Conservation (phyloP, 2,329 filamentous ascomycete species). For the Fusarium virguliforme region DNA sequence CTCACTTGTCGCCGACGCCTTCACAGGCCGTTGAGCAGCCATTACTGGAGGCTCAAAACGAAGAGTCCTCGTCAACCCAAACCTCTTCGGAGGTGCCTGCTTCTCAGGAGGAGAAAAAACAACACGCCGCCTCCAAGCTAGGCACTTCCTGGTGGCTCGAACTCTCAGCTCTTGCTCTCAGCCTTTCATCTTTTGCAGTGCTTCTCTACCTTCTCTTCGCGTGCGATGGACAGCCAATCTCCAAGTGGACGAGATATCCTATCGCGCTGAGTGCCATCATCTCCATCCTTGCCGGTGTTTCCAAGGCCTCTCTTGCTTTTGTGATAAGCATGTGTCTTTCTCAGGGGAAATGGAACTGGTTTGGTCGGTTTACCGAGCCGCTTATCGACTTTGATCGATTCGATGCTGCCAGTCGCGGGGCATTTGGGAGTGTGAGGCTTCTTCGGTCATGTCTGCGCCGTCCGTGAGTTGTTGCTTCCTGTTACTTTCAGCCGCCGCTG, state of each 20-base stretch:
- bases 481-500: neutral
- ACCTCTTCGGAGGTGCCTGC: too few relatives aligned
- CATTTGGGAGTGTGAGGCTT: slow-evolving; percentile 23
- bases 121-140: too few relatives aligned
- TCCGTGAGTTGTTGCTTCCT: slow-evolving; percentile 13
- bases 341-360: slow-evolving; percentile 40
- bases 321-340: slow-evolving; percentile 31
- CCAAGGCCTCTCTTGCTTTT: slow-evolving; percentile 14
- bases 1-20: too few relatives aligned
- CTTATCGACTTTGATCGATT: slow-evolving; percentile 38
- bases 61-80: too few relatives aligned
- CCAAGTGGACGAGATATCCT: slow-evolving; percentile 15
- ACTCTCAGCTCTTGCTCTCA: neutral
- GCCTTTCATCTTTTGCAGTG: neutral
- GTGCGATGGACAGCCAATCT: slow-evolving; percentile 11
- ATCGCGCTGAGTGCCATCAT: slow-evolving; percentile 30
- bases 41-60: too few relatives aligned
- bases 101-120: too few relatives aligned
- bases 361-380: neutral
- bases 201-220: slow-evolving; percentile 2
- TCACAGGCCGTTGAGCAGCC: too few relatives aligned
- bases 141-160: neutral
- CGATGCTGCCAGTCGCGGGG: slow-evolving; percentile 29
- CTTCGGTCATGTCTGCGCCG: slow-evolving; percentile 4
- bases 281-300: slow-evolving; percentile 28